Conservation (phyloP, 176 grass and related monocot species). For the Paspalum vaginatum region DNA sequence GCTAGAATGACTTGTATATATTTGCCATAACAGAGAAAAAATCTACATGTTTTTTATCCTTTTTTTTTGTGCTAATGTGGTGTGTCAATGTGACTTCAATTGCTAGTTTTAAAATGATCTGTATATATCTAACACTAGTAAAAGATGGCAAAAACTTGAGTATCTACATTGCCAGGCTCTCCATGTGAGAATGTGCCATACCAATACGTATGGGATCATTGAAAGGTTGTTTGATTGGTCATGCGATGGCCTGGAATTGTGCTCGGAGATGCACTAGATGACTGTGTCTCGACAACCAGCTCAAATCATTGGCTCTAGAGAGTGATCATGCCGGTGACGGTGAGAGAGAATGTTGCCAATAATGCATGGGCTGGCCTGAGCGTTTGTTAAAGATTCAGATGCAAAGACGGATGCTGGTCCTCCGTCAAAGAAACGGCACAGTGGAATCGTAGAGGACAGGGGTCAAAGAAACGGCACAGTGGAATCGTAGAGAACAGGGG, state of each 20-base stretch:
- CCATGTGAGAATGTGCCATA: constrained; percentile 55
- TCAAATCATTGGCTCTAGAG: constrained; percentile 29
- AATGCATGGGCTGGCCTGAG: background rate
- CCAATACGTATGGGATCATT: too few relatives aligned
- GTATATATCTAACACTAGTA: too few relatives aligned
- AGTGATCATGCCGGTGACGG: background rate
- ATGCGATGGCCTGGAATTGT: background rate
- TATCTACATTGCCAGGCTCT: background rate
- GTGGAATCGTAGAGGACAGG: background rate
- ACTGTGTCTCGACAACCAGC: constrained; percentile 7
- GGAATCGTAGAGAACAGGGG: background rate
- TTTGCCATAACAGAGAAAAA: too few relatives aligned
- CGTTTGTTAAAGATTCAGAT: background rate
- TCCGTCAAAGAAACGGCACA: background rate
- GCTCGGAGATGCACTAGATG: background rate
- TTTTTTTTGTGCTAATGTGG: too few relatives aligned
- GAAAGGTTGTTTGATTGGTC: background rate
- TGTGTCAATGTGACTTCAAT: too few relatives aligned
- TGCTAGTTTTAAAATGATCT: too few relatives aligned
- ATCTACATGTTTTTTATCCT: too few relatives aligned
- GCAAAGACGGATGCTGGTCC: background rate
- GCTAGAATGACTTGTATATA: too few relatives aligned
- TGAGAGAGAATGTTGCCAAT: background rate
- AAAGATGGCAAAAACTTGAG: too few relatives aligned
- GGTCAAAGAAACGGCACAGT: background rate